A percentile compares a stretch with the other conserved stretches of the same genome.
Conservation (phyloP, 805 yeast genomes). For the Suhomyces sp. region DNA sequence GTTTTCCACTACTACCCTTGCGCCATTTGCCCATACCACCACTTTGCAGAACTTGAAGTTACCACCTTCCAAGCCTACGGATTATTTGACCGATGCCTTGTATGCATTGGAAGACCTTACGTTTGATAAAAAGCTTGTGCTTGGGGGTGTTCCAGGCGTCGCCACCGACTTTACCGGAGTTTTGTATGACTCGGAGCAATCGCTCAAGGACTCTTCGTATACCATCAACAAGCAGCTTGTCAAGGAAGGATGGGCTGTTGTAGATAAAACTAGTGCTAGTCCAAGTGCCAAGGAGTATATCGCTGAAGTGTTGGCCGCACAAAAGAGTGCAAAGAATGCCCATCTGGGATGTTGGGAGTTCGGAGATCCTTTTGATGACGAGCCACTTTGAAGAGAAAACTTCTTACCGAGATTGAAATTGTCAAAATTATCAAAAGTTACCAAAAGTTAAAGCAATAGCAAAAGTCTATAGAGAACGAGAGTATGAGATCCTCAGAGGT, state of each 20-base stretch:
- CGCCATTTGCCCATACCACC: constrained; percentile 57
- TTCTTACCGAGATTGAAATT: background rate
- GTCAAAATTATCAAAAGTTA: background rate
- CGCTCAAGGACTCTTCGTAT: constrained; percentile 51
- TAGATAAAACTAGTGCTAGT: constrained; percentile 31
- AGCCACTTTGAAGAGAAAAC: constrained; percentile 7
- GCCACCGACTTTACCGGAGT: constrained; percentile 50
- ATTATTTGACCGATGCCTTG: constrained; percentile 54
- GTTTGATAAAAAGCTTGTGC: constrained; percentile 52
- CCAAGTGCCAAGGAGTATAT: constrained; percentile 35
- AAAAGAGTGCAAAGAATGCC: constrained; percentile 46
- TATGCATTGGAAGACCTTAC: constrained; percentile 52
- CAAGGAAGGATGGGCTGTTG: constrained; percentile 58
- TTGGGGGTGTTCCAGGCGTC: constrained; percentile 44
- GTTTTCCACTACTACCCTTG: constrained; percentile 36
- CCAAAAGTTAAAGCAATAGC: background rate
- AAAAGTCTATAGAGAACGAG: background rate
- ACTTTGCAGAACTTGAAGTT: constrained; percentile 50
- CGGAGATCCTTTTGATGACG: constrained; percentile 66
- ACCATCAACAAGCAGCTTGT: constrained; percentile 61
- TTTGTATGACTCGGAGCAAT: constrained; percentile 55
- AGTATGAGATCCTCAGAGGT: no score
- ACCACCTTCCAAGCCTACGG: constrained; percentile 57
- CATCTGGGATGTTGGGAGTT: constrained; percentile 72
- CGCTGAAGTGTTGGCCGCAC: constrained; percentile 38